These are phyloP conservation scores for Alternaria ventricosa DNA, from an alignment of 2,329 filamentous ascomycete species.

Conservation along the genomic window DNA sequence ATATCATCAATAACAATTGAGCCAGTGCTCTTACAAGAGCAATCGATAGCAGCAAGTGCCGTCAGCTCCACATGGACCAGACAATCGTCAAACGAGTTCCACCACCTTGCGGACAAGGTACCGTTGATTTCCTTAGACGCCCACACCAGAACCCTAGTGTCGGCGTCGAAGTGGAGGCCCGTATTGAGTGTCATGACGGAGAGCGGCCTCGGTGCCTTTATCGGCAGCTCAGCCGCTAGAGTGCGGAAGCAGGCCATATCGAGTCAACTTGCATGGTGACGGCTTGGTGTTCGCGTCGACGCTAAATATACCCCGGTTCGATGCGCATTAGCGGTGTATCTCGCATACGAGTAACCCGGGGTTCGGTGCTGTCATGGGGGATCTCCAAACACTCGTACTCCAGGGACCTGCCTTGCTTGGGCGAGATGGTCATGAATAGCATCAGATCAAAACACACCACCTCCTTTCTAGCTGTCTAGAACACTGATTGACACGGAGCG, in stretches of 20 bases:
- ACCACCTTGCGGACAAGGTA: conserved; percentile 1
- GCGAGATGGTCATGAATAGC: neutral
- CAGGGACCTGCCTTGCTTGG: conserved; percentile 2
- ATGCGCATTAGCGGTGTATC: conserved; percentile 10
- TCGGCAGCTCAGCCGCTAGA: conserved; percentile 15
- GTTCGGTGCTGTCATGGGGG: conserved; percentile 7
- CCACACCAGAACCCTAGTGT: neutral
- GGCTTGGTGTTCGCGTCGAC: conserved; percentile 17
- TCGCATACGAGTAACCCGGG: conserved; percentile 24
- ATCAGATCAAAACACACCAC: neutral
- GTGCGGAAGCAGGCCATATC: conserved; percentile 6
- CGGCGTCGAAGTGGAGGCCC: conserved; percentile 10
- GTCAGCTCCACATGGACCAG: conserved; percentile 1
- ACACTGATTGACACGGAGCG: neutral
- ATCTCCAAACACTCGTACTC: neutral
- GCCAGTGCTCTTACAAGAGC: conserved; percentile 1
- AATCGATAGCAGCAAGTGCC: neutral
- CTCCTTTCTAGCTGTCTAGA: neutral
- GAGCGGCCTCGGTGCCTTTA: conserved; percentile 9
- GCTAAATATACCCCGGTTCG: conserved; percentile 1
- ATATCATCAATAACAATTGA: conserved; percentile 17
- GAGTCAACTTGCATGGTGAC: conserved; percentile 5
- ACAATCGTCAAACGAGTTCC: neutral
- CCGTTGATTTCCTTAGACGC: conserved; percentile 1
- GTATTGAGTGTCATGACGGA: conserved; percentile 11